Evolutionary conservation across 1,139 yeast species (phyloP).

Genomic region (Geotrichum macrosporum): DNA sequence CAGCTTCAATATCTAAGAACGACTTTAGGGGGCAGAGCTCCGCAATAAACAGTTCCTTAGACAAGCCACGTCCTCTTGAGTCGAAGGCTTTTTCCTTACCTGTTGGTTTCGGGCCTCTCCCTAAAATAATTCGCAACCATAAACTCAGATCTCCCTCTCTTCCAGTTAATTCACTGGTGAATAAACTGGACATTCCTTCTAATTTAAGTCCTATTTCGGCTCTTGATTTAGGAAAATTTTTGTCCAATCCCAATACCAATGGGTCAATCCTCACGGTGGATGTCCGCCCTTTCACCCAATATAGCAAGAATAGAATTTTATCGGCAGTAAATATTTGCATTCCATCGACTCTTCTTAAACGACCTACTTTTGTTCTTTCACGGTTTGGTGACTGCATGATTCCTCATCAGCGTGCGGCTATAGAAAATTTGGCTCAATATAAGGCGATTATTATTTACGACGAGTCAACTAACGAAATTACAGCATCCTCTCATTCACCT

Average conservation of each 20-base stretch:
- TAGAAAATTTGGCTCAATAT: slow-evolving; percentile 30
- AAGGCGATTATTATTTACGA: slow-evolving; percentile 53
- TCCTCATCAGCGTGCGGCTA: slow-evolving; percentile 36
- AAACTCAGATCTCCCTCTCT: slow-evolving; percentile 27
- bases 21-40: too few species aligned
- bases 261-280: slow-evolving; percentile 45
- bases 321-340: slow-evolving; percentile 64
- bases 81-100: not conserved
- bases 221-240: slow-evolving; percentile 15
- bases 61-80: too few species aligned
- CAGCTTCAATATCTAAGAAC: slow-evolving; percentile 4
- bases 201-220: slow-evolving; percentile 1
- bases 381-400: slow-evolving; percentile 56
- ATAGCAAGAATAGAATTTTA: slow-evolving; percentile 47
- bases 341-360: slow-evolving; percentile 71
- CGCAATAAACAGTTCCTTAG: too few species aligned
- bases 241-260: not conserved
- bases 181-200: slow-evolving; percentile 21
- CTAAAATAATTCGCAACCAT: slow-evolving; percentile 13
- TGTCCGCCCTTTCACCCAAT: slow-evolving; percentile 67
- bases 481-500: slow-evolving; percentile 34
- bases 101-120: not conserved
- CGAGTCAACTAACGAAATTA: slow-evolving; percentile 37
- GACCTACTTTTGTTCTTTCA: slow-evolving; percentile 56
- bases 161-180: slow-evolving; percentile 23